Evolutionary conservation across 1,139 yeast genomes (phyloP).

Genomic region (Sugiyamaella sp.): DNA sequence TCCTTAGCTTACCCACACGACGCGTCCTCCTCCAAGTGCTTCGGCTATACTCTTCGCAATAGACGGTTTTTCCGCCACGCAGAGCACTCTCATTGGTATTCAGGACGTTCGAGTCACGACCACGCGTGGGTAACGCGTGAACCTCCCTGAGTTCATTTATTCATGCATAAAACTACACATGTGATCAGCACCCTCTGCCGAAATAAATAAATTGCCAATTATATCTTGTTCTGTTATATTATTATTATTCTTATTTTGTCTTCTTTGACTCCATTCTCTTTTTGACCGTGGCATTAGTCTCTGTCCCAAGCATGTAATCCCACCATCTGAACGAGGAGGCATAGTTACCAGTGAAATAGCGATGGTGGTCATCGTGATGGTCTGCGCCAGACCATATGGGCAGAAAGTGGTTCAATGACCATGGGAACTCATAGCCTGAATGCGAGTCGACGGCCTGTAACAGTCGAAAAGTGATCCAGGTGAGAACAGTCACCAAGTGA

Average conservation of each 20-base stretch:
- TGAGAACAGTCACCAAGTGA: constrained; percentile 80
- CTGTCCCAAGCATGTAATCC: constrained; percentile 82
- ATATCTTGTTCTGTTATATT: neutral
- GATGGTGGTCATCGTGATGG: constrained; percentile 96
- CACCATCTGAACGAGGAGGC: constrained; percentile 93
- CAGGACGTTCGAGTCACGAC: neutral
- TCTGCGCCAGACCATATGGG: constrained; percentile 99
- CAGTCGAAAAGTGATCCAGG: constrained; percentile 87
- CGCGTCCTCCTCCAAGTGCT: constrained; percentile 74
- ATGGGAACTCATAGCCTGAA: constrained; percentile 96
- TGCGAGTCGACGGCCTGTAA: constrained; percentile 96
- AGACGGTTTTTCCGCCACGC: constrained; percentile 97
- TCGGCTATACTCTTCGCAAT: constrained; percentile 85
- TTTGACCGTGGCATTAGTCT: constrained; percentile 50
- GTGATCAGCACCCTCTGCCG: neutral
- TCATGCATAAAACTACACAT: neutral
- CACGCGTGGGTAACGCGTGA: constrained; percentile 15
- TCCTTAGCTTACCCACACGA: constrained; percentile 39
- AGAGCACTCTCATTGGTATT: constrained; percentile 66
- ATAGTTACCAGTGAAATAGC: constrained; percentile 88
- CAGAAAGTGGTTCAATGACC: constrained; percentile 85
- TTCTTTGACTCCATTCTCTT: constrained; percentile 23
- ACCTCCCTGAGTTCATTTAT: constrained; percentile 5
- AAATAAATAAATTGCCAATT: neutral
- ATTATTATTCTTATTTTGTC: constrained; percentile 8